Conservation (phyloP, 1,139 yeast genomes). For the Taiozyma sp. region DNA sequence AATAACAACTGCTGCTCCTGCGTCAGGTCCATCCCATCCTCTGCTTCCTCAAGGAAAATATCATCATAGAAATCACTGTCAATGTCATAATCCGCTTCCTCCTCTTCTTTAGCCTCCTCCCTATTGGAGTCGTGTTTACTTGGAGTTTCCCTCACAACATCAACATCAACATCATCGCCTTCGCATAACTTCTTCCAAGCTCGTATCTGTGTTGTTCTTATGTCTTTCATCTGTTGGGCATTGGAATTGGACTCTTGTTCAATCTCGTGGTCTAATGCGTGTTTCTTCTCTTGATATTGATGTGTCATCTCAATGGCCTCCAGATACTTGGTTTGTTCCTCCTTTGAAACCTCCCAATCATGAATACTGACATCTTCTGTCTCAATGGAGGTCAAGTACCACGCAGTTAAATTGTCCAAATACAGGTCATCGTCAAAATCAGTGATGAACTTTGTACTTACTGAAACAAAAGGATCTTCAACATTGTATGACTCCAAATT, state of each 20-base stretch:
- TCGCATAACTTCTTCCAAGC: neutral
- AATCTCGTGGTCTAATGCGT: neutral
- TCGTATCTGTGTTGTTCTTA: neutral
- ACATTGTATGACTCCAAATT: neutral
- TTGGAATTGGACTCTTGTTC: constrained; percentile 1
- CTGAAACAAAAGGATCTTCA: neutral
- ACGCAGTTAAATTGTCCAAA: neutral
- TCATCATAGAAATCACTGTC: neutral
- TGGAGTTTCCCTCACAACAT: too few relatives aligned
- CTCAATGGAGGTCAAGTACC: neutral
- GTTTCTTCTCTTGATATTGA: neutral
- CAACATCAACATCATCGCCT: neutral
- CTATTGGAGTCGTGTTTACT: neutral
- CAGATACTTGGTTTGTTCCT: neutral
- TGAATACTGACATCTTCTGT: neutral
- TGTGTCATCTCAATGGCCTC: neutral
- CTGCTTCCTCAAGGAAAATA: neutral
- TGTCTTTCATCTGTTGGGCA: neutral
- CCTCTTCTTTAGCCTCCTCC: neutral
- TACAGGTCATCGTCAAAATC: neutral
- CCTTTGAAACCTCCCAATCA: neutral
- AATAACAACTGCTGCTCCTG: neutral
- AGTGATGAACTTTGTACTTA: neutral
- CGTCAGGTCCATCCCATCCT: neutral
- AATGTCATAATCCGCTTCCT: neutral